Percentiles rank a stretch among this genome's conserved stretches.
Conservation (phyloP, 768 basidiomycete species). For the Cystoderma amianthinum region DNA sequence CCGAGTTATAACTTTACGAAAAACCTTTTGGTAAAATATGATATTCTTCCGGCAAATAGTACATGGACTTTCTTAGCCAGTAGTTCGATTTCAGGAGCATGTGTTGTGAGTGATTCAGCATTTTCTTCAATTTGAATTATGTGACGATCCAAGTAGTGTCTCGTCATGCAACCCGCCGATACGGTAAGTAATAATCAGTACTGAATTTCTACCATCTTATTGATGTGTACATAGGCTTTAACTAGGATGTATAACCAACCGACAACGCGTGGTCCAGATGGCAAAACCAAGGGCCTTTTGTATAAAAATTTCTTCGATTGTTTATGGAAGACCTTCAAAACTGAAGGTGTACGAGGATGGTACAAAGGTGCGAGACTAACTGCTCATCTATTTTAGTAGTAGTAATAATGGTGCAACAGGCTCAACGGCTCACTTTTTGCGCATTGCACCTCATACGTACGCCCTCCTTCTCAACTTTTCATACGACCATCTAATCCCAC, state of each 20-base stretch:
- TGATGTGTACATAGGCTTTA: slow-evolving; percentile 45
- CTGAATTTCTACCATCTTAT: not conserved
- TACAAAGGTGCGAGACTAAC: slow-evolving; percentile 84
- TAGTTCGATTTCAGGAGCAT: slow-evolving; percentile 83
- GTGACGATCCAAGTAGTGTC: slow-evolving; percentile 61
- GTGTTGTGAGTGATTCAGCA: slow-evolving; percentile 16
- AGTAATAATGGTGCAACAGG: slow-evolving; percentile 34
- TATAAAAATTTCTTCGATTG: slow-evolving; percentile 95
- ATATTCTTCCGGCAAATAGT: slow-evolving; percentile 68
- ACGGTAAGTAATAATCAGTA: slow-evolving; percentile 56
- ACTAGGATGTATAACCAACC: slow-evolving; percentile 98
- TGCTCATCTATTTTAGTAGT: slow-evolving; percentile 3
- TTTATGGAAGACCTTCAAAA: slow-evolving; percentile 89
- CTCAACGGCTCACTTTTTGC: slow-evolving; percentile 87
- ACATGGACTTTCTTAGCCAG: slow-evolving; percentile 85
- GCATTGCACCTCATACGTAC: slow-evolving; percentile 90
- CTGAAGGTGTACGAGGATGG: slow-evolving; percentile 89
- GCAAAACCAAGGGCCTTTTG: slow-evolving; percentile 63
- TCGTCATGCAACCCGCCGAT: slow-evolving; percentile 94
- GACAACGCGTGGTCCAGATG: slow-evolving; percentile 62
- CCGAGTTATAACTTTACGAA: slow-evolving; percentile 96
- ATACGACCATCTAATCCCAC: not conserved
- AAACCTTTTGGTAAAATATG: slow-evolving; percentile 59
- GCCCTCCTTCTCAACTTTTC: slow-evolving; percentile 12
- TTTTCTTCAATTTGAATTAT: slow-evolving; percentile 7